These are phyloP conservation scores for Amanita pseudoporphyria DNA, from an alignment of 768 basidiomycete species.

Conservation along the genomic window DNA sequence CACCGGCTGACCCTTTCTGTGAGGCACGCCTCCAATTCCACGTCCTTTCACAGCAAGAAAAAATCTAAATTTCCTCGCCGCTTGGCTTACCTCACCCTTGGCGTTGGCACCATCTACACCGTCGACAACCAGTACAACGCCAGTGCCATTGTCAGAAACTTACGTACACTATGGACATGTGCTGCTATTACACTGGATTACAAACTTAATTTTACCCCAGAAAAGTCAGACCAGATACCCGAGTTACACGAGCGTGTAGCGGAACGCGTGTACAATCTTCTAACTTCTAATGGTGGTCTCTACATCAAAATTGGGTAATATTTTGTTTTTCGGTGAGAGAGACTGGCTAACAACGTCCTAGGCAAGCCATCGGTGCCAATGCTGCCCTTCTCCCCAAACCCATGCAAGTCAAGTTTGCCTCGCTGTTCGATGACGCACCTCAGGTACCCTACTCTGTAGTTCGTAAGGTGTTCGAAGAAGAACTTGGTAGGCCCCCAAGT, in stretches of 20 bases:
- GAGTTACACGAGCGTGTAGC: constrained; percentile 82
- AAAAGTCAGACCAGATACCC: constrained; percentile 64
- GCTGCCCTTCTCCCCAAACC: constrained; percentile 77
- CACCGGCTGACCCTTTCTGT: neutral
- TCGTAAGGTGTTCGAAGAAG: constrained; percentile 52
- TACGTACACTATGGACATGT: constrained; percentile 50
- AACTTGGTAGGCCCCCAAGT: constrained; percentile 57
- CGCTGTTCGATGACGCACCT: constrained; percentile 83
- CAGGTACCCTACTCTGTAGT: constrained; percentile 70
- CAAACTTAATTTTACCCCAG: constrained; percentile 78
- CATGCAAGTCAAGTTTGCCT: constrained; percentile 74
- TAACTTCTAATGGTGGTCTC: constrained; percentile 75
- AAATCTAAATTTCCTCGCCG: constrained; percentile 13
- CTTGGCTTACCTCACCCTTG: constrained; percentile 25
- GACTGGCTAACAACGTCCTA: constrained; percentile 14
- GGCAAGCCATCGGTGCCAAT: constrained; percentile 79
- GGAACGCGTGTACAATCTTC: constrained; percentile 61
- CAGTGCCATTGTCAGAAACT: constrained; percentile 42
- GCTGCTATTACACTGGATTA: constrained; percentile 69
- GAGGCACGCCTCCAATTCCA: neutral
- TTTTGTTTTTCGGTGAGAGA: neutral
- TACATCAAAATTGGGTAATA: constrained; percentile 72
- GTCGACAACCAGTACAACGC: constrained; percentile 49
- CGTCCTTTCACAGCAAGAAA: no score
- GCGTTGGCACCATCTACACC: constrained; percentile 31